phyloP scores from a whole-genome alignment of 2,329 filamentous ascomycete genomes.

The Immersiporthe knoxdaviesiana region DNA sequence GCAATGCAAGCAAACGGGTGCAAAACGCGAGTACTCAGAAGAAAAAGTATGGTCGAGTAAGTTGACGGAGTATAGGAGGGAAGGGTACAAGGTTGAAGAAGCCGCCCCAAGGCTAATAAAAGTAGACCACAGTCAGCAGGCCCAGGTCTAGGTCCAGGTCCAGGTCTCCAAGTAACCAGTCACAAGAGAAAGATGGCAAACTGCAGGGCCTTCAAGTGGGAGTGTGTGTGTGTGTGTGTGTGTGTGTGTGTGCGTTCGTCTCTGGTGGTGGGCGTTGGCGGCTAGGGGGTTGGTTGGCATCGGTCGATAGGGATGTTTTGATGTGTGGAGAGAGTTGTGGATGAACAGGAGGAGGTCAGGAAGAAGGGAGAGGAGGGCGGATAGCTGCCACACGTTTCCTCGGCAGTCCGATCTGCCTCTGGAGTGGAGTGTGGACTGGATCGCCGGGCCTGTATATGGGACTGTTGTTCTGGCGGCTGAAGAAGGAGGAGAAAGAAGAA shows the following conservation, averaged over 20 bases:
- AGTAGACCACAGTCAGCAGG: background rate
- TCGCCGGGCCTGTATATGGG: background rate
- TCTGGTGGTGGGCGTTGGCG: background rate
- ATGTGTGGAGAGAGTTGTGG: background rate
- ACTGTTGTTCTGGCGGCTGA: background rate
- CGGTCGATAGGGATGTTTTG: background rate
- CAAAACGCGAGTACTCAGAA: background rate
- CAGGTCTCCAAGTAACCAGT: background rate
- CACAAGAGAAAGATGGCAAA: slow-evolving; percentile 4
- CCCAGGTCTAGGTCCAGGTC: background rate
- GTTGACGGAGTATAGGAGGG: background rate
- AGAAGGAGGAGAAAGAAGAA: background rate
- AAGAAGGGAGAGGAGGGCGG: too few relatives aligned
- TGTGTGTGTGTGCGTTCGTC: background rate
- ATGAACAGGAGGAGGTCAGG: background rate
- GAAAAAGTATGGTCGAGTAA: background rate
- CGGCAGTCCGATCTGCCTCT: background rate
- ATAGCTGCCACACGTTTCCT: background rate
- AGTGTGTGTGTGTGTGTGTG: background rate
- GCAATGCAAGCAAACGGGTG: background rate
- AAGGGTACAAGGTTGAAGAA: slow-evolving; percentile 1
- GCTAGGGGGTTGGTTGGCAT: background rate
- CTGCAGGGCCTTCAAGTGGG: slow-evolving; percentile 1
- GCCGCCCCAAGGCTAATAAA: background rate
- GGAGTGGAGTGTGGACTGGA: background rate